Base-by-base conservation (phyloP, 306 rosid species). In the Corylus avellana region DNA sequence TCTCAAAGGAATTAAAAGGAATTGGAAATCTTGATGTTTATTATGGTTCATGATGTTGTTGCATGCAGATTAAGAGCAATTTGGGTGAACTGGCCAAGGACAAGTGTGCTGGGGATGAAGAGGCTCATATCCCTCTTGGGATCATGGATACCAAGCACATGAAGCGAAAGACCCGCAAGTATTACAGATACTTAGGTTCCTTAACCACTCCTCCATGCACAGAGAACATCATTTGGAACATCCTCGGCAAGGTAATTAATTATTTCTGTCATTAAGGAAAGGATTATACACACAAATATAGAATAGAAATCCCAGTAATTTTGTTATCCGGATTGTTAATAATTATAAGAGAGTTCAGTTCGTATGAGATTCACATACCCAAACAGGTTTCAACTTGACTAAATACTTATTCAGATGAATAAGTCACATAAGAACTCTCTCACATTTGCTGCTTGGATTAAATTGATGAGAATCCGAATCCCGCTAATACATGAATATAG, bases 121-220 rank as follows among this genome's bases (percentile, higher is more conserved):
- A 87, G 56, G 87, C 82, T n/a, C 83, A 72, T 3, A 61, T 92
- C 75, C 76, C 89, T 5, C 55, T 94, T 11, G 92, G 91, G 56
- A 66, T 32, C 22, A 56, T 88, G 55, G 77, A 86, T n/a, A 20
- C 78, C 0, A 82, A 82, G 59, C 83, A 82, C 16, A 25, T 92
- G 20, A 83, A 64, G 75, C 78, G 73, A 74, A 81, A 58, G 39
- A 72, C 80, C 7, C 88, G 75, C 44, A 92, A 81, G 51, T 92
- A 86, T 83, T 92, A 76, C 72, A 85, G 92, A 90, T 94, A 94
- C 77, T 18, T 53, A 49, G 98, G 98, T 22, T 94, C 98, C 70
- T 86, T 91, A 75, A 90, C 97, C n/a, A 80, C 94, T 69, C 98
- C 98, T 57, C 98, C 98, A 0, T 94, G 98, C 86, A 80, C 77